Conservation (phyloP, 495 filamentous ascomycete species). For the Penicillium flavigenum region DNA sequence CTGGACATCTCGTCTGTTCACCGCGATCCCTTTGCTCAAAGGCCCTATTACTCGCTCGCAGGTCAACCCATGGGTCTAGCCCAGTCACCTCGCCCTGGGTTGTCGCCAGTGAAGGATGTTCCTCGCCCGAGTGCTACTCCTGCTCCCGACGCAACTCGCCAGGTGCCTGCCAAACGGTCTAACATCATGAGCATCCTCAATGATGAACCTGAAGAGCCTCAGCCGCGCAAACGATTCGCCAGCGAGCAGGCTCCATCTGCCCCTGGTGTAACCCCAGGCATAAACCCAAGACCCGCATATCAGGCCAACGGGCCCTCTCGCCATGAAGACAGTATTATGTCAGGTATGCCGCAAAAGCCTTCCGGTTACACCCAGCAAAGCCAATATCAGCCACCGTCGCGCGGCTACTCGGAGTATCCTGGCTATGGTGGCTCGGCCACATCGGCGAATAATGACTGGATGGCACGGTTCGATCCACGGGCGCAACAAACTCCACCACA, state of each 20-base stretch:
- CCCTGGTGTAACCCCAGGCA: conserved; percentile 12
- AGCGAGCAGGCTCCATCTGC: conserved; percentile 35
- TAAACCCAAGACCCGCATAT: conserved; percentile 21
- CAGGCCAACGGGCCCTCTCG: conserved; percentile 22
- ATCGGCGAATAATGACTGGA: conserved; percentile 45
- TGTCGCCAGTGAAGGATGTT: conserved; percentile 46
- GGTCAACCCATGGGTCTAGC: conserved; percentile 28
- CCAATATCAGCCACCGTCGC: conserved; percentile 34
- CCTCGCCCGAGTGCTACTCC: conserved; percentile 40
- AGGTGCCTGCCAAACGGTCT: conserved; percentile 55
- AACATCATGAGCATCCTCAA: conserved; percentile 61
- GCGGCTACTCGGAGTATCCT: conserved; percentile 40
- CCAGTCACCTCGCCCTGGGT: conserved; percentile 34
- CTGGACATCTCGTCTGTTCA: conserved; percentile 40
- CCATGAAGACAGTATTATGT: conserved; percentile 27
- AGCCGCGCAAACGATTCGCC: conserved; percentile 52
- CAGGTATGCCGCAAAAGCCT: conserved; percentile 22
- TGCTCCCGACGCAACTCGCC: conserved; percentile 38
- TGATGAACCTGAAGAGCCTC: conserved; percentile 56
- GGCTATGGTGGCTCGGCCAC: conserved; percentile 31
- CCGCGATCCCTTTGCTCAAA: conserved; percentile 39
- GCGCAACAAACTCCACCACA: conserved; percentile 36
- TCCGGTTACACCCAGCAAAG: conserved; percentile 31
- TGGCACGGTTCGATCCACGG: conserved; percentile 47
- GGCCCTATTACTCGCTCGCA: conserved; percentile 32